Percentiles rank a stretch among this genome's conserved stretches.
Conservation (phyloP, 2,329 filamentous ascomycete species). For the Clonostachys rosea region DNA sequence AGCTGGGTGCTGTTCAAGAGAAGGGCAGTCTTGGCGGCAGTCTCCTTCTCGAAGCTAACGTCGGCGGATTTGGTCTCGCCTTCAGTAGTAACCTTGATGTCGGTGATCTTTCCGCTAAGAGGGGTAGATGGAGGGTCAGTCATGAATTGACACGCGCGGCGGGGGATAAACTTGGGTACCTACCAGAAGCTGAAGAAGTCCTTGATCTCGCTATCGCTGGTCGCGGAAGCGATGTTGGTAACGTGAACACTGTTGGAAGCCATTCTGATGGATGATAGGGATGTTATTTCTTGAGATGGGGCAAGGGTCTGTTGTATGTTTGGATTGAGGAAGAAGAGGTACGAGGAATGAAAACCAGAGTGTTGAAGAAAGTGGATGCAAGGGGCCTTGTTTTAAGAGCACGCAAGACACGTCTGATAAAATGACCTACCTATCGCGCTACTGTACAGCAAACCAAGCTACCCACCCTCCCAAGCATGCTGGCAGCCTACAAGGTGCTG, state of each 20-base stretch:
- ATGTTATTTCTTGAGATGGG: not conserved
- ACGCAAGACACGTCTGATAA: not conserved
- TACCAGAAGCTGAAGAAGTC: constrained; percentile 98
- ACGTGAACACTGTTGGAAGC: constrained; percentile 72
- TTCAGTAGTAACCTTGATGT: constrained; percentile 68
- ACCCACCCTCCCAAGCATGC: no score
- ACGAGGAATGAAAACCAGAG: constrained; percentile 32
- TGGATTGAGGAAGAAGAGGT: constrained; percentile 1
- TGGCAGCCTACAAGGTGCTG: no score
- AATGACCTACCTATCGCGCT: not conserved
- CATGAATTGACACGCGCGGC: not conserved
- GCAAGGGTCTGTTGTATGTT: constrained; percentile 1
- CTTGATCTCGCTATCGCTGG: constrained; percentile 83
- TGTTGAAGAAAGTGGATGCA: constrained; percentile 15
- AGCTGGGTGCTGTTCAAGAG: constrained; percentile 97
- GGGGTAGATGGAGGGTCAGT: not conserved
- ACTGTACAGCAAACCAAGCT: no score
- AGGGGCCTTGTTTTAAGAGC: not conserved
- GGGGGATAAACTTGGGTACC: constrained; percentile 13
- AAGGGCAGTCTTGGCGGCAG: constrained; percentile 92
- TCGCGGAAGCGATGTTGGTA: constrained; percentile 79
- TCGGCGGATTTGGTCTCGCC: constrained; percentile 75
- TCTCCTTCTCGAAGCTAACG: constrained; percentile 96
- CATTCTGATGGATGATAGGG: constrained; percentile 33
- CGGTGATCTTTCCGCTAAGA: constrained; percentile 81